A percentile compares a stretch with the other conserved stretches of the same genome.
Conservation (phyloP, 1,284 basidiomycete genomes). For the Earliella scabrosa region DNA sequence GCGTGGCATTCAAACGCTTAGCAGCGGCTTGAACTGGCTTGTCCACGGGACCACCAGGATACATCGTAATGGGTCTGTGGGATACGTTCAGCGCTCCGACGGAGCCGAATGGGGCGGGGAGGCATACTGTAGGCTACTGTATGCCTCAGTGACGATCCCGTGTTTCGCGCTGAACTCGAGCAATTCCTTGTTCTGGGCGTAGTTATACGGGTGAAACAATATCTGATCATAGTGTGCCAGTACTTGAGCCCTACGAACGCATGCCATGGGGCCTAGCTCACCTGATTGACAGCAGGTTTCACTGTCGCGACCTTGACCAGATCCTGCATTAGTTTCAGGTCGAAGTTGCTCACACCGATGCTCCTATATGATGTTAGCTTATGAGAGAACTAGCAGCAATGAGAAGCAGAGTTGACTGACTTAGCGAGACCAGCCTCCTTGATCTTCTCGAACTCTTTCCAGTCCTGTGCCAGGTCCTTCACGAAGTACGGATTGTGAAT, state of each 20-base stretch:
- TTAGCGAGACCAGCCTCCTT: slow-evolving; percentile 61
- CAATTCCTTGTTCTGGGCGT: slow-evolving; percentile 54
- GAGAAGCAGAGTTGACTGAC: slow-evolving; percentile 31
- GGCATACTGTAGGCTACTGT: slow-evolving; percentile 63
- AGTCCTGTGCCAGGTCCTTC: slow-evolving; percentile 56
- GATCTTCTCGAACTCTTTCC: slow-evolving; percentile 65
- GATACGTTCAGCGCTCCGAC: neutral
- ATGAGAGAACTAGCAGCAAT: neutral
- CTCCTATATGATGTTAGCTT: slow-evolving; percentile 47
- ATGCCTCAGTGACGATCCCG: slow-evolving; percentile 71
- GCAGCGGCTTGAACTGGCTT: slow-evolving; percentile 61
- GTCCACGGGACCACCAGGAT: slow-evolving; percentile 47
- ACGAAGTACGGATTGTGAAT: slow-evolving; percentile 53
- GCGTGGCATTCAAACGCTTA: slow-evolving; percentile 54
- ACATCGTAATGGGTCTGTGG: slow-evolving; percentile 17
- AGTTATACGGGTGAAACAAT: slow-evolving; percentile 72
- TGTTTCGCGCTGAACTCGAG: slow-evolving; percentile 61
- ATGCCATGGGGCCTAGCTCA: slow-evolving; percentile 24
- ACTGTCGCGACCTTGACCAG: slow-evolving; percentile 60
- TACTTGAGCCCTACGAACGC: slow-evolving; percentile 21
- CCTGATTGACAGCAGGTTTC: slow-evolving; percentile 76
- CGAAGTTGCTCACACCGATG: slow-evolving; percentile 80
- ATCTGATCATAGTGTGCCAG: slow-evolving; percentile 43
- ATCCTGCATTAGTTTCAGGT: slow-evolving; percentile 55
- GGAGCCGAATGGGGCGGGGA: neutral